Base-by-base conservation (phyloP, 2,329 filamentous ascomycete genomes). In the Balansia obtecta region DNA sequence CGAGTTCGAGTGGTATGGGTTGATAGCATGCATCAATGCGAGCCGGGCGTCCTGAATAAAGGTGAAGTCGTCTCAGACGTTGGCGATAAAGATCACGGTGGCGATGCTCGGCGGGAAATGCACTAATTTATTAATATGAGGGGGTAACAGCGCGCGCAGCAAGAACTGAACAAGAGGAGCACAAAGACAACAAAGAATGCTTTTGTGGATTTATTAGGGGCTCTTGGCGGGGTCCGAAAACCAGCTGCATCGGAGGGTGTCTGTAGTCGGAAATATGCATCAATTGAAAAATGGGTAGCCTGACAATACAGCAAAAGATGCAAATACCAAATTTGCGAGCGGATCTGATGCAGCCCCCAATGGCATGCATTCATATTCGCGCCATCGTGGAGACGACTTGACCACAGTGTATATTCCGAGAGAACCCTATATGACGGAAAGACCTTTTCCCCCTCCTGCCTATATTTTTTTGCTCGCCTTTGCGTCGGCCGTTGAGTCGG, bases 191-290 rank as follows among this genome's bases (percentile, higher is more conserved):
- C 7, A 15, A 10, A 4, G 15, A 40, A 10, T 22, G n/a, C 27
- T 39, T 45, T 39, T 45, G 45, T 40, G 48, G 48, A 3, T 27
- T 27, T 27, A 27, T 27, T 27, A 27, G 27, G 27, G 27, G 40
- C 27, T 22, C 32, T 30, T 52, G 53, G 53, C 53, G 53, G 53
- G 51, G 53, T 50, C 51, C 51, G 51, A 48, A 22, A 22, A 20
- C 34, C 27, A 30, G 40, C 37, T 15, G 34, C 44, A 41, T 46
- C 59, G 58, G 57, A 60, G 56, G 48, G 54, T 59, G 58, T 57
- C 58, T 60, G 8, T 27, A 27, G 27, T 27, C 27, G 27, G 27
- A 38, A n/a, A 37, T 54, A 58, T 60, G 55, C 53, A 58, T 47
- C 47, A 57, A 59, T 51, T 52, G 53, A 54, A 52, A n/a, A 39